Evolutionary conservation across 139 green algal species (phyloP).

Genomic region (Tetraselmis striata): DNA sequence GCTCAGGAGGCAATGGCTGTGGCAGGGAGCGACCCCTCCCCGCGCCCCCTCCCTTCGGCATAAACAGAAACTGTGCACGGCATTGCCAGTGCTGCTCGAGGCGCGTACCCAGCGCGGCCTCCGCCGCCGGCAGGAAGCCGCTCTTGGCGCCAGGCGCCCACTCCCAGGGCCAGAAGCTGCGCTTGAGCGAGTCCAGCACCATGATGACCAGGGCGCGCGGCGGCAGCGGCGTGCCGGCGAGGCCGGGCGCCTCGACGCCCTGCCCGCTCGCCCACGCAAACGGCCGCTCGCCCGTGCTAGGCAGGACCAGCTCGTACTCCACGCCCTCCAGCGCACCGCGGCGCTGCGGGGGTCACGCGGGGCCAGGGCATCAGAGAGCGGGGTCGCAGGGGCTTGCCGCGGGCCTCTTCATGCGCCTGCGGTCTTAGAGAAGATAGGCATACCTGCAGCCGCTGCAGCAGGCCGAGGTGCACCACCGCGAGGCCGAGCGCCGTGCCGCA

Average conservation of each 20-base stretch:
- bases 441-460: conserved; percentile 4
- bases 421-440: neutral
- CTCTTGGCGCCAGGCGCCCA: neutral
- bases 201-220: neutral
- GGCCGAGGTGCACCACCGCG: conserved; percentile 8
- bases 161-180: conserved; percentile 1
- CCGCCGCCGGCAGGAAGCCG: neutral
- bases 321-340: neutral
- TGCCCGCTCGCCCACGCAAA: neutral
- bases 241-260: neutral
- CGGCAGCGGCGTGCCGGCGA: neutral
- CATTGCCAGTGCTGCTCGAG: neutral
- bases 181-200: neutral
- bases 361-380: too few species aligned
- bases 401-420: too few species aligned
- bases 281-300: neutral
- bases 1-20: too few species aligned
- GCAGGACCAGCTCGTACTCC: neutral
- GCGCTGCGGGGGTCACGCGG: neutral
- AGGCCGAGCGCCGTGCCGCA: conserved; percentile 9
- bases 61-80: too few species aligned
- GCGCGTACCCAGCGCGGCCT: neutral
- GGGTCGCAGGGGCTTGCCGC: too few species aligned
- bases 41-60: too few species aligned
- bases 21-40: too few species aligned